Conservation (phyloP, 179 eudicot genomes). For the Sideroxylon spinosum region DNA sequence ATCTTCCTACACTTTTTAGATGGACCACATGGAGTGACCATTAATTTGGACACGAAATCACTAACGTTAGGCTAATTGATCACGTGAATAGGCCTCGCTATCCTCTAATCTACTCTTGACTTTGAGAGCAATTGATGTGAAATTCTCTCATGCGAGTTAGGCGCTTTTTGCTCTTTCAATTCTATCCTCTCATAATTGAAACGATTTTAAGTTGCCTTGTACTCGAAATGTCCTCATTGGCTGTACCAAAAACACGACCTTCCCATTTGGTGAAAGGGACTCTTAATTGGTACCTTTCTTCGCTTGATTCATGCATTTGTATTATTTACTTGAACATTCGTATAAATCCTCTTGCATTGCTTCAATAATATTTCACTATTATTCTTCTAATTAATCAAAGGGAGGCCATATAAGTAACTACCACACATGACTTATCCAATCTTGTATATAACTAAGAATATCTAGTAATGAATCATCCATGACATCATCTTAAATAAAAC, state of each 20-base stretch:
- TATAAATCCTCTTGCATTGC: too few species aligned
- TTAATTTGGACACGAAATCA: not conserved
- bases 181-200: not conserved
- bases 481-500: too few species aligned
- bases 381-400: too few species aligned
- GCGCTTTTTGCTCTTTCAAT: not conserved
- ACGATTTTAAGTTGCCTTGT: not conserved
- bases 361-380: too few species aligned
- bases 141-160: not conserved
- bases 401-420: too few species aligned
- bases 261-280: not conserved
- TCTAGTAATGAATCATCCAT: too few species aligned
- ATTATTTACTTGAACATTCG: too few species aligned
- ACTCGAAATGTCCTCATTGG: not conserved
- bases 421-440: too few species aligned
- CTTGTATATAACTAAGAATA: too few species aligned
- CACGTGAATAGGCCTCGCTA: too few species aligned
- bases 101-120: not conserved
- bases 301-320: not conserved
- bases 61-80: not conserved
- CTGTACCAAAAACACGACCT: not conserved
- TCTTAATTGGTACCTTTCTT: not conserved
- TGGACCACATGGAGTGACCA: constrained; percentile 1
- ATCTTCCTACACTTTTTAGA: not conserved
- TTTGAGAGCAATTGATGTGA: not conserved